Evolutionary conservation across 108 stramenopile species (phyloP), one percentile per base, ranked within the genome.

Genomic region (Epithemia pelagica): DNA sequence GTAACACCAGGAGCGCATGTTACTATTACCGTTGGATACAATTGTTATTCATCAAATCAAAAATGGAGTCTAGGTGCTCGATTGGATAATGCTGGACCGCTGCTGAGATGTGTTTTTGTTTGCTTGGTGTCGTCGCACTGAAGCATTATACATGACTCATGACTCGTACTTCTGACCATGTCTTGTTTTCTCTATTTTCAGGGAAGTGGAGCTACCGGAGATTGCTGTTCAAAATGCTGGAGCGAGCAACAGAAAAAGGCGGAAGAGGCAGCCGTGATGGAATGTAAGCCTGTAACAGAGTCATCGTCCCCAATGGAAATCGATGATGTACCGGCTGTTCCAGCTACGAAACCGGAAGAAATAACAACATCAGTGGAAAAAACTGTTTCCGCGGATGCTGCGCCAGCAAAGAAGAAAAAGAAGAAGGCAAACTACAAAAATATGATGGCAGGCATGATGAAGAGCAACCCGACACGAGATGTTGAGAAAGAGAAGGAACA

Each of bases 171-270:
- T 46, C 37, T 46, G 37, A 58, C 56, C 25, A 21, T 58, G 7
- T 27, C 25, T 27, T 58, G 22, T 61, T n/a, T 61, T 61, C 21
- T 61, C 30, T n/a, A n/a, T 61, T 31, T 32, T 8, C 74, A 92
- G 91, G 92, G 92, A 75, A 88, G 79, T 68, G 80, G 82, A 64
- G 89, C 93, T 58, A 89, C 87, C 26, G 87, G 84, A 32, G 90
- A 85, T 61, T 91, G 85, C 68, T 95, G 93, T 72, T 95, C 93
- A 10, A 95, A 91, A 71, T 95, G 93, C 68, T 95, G 66, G 64
- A 67, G 80, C 52, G 87, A 83, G 15, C 28, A 77, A 37, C 73
- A 79, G 56, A 85, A 83, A 52, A 83, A 87, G 65, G 65, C 88
- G 62, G 78, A 72, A n/a, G 32, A 51, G 19, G 66, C 67, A 18